phyloP scores from a whole-genome alignment of 148 eudicot genomes.

The Camellia lanceoleosa region DNA sequence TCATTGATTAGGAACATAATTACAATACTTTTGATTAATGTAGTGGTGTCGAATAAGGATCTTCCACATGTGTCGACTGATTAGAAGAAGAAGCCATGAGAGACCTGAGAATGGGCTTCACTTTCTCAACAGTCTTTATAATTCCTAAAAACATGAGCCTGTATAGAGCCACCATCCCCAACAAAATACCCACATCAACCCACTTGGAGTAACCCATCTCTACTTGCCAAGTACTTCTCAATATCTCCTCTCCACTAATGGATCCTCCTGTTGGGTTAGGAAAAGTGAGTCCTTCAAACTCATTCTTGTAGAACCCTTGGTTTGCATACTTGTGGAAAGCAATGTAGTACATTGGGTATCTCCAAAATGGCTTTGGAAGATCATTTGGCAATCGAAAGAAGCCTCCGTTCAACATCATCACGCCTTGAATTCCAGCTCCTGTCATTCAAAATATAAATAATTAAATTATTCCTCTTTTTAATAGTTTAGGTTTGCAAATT shows the following conservation, averaged over 20 bases:
- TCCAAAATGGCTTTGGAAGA: slow-evolving; percentile 56
- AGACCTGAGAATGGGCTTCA: slow-evolving; percentile 36
- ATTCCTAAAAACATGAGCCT: slow-evolving; percentile 54
- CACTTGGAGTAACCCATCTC: slow-evolving; percentile 68
- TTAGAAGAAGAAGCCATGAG: not conserved
- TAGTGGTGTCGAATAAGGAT: not conserved
- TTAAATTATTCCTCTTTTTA: too few species aligned
- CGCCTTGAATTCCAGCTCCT: slow-evolving; percentile 54
- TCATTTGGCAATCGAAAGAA: slow-evolving; percentile 55
- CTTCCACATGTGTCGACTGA: not conserved
- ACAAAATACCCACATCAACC: slow-evolving; percentile 49
- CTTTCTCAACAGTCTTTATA: slow-evolving; percentile 35
- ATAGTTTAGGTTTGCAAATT: too few species aligned
- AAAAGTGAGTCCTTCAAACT: slow-evolving; percentile 43
- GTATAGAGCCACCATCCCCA: slow-evolving; percentile 65
- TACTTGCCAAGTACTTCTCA: slow-evolving; percentile 53
- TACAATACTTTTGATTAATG: not conserved
- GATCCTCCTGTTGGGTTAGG: slow-evolving; percentile 32
- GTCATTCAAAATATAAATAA: too few species aligned
- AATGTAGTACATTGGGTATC: slow-evolving; percentile 49
- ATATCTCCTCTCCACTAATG: slow-evolving; percentile 43
- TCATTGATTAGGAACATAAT: too few species aligned
- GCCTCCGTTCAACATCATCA: slow-evolving; percentile 59
- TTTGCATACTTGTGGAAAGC: slow-evolving; percentile 49
- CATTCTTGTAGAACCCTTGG: slow-evolving; percentile 55